A percentile compares a stretch with the other conserved stretches of the same genome.
Evolutionary conservation across 495 filamentous ascomycete genomes (phyloP).

Genomic region (Penicillium crystallinum): DNA sequence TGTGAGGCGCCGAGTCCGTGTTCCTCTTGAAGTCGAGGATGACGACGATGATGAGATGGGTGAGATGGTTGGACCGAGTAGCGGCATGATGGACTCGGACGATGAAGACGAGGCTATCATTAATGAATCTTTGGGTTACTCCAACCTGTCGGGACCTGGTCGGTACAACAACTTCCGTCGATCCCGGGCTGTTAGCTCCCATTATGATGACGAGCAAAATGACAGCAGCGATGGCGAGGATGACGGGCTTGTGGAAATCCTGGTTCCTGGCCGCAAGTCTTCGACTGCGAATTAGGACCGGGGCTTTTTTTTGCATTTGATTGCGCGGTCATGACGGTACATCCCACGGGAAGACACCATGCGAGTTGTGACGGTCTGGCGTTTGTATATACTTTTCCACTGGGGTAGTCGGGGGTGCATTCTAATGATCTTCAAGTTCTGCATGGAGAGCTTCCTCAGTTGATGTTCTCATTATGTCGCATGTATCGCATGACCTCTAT

Average conservation of each 20-base stretch:
- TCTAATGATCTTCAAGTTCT: constrained; percentile 11
- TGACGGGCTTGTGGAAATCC: constrained; percentile 46
- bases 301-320: constrained; percentile 1
- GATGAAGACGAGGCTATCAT: constrained; percentile 48
- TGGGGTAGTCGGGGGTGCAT: constrained; percentile 17
- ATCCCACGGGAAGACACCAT: not conserved
- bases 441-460: constrained; percentile 5
- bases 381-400: constrained; percentile 24
- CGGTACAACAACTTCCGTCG: constrained; percentile 34
- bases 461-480: constrained; percentile 6
- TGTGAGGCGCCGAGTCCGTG: constrained; percentile 34
- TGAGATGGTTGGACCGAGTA: constrained; percentile 43
- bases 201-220: constrained; percentile 39
- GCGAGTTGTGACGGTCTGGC: constrained; percentile 11
- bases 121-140: constrained; percentile 43
- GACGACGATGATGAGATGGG: constrained; percentile 48
- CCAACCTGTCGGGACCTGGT: constrained; percentile 30
- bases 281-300: constrained; percentile 22
- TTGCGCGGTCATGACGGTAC: not conserved
- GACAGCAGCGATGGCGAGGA: constrained; percentile 47
- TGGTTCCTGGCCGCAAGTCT: constrained; percentile 40
- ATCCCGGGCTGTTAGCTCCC: constrained; percentile 30
- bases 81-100: constrained; percentile 41
- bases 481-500: constrained; percentile 11
- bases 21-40: constrained; percentile 45